These are phyloP conservation scores for Melampsora larici-populina DNA, from an alignment of 1,284 basidiomycete genomes.

Conservation along the genomic window DNA sequence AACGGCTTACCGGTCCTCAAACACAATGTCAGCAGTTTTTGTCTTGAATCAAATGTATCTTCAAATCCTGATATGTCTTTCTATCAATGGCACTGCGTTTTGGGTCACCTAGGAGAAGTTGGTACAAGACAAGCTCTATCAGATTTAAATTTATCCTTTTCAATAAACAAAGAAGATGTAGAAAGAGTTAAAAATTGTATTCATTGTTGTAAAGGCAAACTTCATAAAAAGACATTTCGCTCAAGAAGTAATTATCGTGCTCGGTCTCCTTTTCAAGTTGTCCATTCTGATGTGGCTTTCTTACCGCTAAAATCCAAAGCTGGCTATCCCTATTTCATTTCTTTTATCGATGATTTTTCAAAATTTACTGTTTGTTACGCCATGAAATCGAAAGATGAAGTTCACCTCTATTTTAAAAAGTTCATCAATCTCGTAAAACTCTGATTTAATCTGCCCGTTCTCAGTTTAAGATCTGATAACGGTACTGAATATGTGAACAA, in stretches of 20 bases:
- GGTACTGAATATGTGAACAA: too few relatives aligned
- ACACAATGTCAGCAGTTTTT: background rate
- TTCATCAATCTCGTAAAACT: conserved; percentile 44
- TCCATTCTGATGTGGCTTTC: conserved; percentile 14
- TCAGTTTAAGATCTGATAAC: background rate
- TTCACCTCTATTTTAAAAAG: conserved; percentile 48
- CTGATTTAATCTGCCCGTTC: background rate
- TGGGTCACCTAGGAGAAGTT: background rate
- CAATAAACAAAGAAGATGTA: background rate
- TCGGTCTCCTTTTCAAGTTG: background rate
- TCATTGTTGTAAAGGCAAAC: background rate
- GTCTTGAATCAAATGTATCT: background rate
- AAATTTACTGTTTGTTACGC: conserved; percentile 9
- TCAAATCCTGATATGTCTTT: background rate
- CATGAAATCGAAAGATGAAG: too few relatives aligned
- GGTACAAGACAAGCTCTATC: background rate
- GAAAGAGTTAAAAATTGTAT: background rate
- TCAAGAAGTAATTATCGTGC: background rate
- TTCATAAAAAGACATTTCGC: background rate
- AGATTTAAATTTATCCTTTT: background rate
- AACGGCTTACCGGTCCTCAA: background rate
- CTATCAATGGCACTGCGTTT: background rate
- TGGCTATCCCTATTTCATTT: conserved; percentile 6
- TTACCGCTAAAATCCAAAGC: background rate
- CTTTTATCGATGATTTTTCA: conserved; percentile 20